phyloP scores from a whole-genome alignment of 2,329 filamentous ascomycete species.

The Blastomyces emzantsi region DNA sequence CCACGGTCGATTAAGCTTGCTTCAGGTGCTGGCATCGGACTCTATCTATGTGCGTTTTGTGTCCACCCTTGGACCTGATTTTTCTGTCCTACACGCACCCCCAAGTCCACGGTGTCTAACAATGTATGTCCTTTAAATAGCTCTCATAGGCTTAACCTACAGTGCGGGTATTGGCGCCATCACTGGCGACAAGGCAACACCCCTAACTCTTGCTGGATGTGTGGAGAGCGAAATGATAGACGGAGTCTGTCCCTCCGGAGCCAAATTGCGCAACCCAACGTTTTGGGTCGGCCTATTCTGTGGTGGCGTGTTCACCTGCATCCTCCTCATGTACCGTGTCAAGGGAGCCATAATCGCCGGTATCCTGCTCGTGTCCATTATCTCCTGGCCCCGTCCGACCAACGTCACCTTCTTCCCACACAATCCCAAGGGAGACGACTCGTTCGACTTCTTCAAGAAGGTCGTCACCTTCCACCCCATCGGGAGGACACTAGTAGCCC shows the following conservation, averaged over 20 bases:
- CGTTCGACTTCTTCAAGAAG: conserved; percentile 80
- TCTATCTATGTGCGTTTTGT: conserved; percentile 50
- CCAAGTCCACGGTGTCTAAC: neutral
- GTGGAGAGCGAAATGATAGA: conserved; percentile 37
- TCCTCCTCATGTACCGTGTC: conserved; percentile 76
- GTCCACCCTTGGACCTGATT: neutral
- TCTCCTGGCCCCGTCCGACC: conserved; percentile 75
- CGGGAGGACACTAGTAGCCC: conserved; percentile 56
- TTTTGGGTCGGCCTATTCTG: conserved; percentile 89
- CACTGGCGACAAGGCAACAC: conserved; percentile 58
- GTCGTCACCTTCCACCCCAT: conserved; percentile 81
- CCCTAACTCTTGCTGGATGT: conserved; percentile 69
- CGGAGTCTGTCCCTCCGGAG: conserved; percentile 53
- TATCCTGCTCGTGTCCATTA: conserved; percentile 74
- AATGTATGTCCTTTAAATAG: conserved; percentile 18
- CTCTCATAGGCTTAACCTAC: conserved; percentile 59
- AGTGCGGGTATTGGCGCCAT: conserved; percentile 73
- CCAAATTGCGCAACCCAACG: conserved; percentile 73
- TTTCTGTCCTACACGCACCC: neutral
- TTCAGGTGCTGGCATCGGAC: conserved; percentile 74
- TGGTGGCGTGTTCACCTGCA: conserved; percentile 67
- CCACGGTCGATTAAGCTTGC: conserved; percentile 79
- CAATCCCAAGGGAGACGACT: conserved; percentile 55
- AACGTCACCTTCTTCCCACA: conserved; percentile 74
- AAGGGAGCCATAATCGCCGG: conserved; percentile 80